These are phyloP conservation scores for Adansonia madagascariensis DNA, from an alignment of 441 rosid species.

Conservation along the genomic window DNA sequence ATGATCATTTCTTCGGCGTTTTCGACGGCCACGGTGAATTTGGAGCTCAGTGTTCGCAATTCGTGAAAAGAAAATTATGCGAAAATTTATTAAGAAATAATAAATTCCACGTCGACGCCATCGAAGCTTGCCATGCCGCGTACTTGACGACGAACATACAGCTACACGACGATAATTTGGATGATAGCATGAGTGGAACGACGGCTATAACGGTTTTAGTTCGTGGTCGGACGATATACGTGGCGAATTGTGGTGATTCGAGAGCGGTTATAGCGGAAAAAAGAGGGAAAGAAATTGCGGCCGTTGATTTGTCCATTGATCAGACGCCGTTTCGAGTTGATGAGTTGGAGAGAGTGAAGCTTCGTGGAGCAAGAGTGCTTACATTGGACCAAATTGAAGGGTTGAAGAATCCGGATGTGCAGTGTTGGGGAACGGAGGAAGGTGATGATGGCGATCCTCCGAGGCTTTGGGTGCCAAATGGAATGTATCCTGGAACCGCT, in stretches of 20 bases:
- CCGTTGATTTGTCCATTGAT: slow-evolving; percentile 88
- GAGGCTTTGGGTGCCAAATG: slow-evolving; percentile 92
- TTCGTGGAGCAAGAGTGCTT: slow-evolving; percentile 92
- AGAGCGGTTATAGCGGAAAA: slow-evolving; percentile 90
- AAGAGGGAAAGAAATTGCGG: slow-evolving; percentile 74
- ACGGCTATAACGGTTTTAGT: slow-evolving; percentile 90
- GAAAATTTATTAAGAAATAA: slow-evolving; percentile 78
- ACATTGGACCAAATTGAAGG: slow-evolving; percentile 99
- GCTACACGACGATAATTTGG: slow-evolving; percentile 71
- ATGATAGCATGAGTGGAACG: slow-evolving; percentile 97
- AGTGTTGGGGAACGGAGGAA: slow-evolving; percentile 98
- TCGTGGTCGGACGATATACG: slow-evolving; percentile 77
- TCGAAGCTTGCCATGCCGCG: slow-evolving; percentile 76
- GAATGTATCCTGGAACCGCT: slow-evolving; percentile 99
- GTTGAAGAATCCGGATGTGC: slow-evolving; percentile 88
- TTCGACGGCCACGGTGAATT: slow-evolving; percentile 97
- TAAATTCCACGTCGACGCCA: slow-evolving; percentile 67
- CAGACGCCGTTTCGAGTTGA: slow-evolving; percentile 91
- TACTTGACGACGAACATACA: slow-evolving; percentile 72
- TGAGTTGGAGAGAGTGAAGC: slow-evolving; percentile 85
- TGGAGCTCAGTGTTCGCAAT: slow-evolving; percentile 94
- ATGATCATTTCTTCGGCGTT: slow-evolving; percentile 90
- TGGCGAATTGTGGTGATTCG: slow-evolving; percentile 91
- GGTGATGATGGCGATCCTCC: slow-evolving; percentile 99
- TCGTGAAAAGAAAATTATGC: slow-evolving; percentile 73